Evolutionary conservation across 2,329 filamentous ascomycete species (phyloP), one percentile per base, ranked within the genome.

Genomic region (Phyllosticta citrichinensis): DNA sequence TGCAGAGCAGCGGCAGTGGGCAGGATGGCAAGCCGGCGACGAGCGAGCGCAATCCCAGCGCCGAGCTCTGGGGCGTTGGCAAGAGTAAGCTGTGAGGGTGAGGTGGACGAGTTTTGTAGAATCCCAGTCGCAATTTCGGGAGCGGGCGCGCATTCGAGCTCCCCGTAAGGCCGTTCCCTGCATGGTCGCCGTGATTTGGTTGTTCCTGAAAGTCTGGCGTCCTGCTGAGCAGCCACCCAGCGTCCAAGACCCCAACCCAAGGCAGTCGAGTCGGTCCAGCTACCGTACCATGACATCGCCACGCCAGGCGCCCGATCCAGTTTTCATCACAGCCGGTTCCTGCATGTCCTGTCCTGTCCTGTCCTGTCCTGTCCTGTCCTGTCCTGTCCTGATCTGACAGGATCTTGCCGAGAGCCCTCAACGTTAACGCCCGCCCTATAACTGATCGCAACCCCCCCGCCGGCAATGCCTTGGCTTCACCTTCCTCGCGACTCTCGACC

Each of bases 11-110:
- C 3, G 55, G 50, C 11, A 6, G 12, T 3, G 60, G 55, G 11
- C 20, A 22, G 11, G 60, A 53, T 14, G 60, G 60, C 47, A 53
- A 57, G 70, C 55, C 70, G 40, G 35, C 27, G 54, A 47, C 47
- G 54, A 57, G 57, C 47, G 35, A 60, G 61, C 75, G 74, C 33
- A 75, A 76, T 52, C 74, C 74, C 5, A 70, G 69, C 30, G 75
- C 75, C 17, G 72, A 75, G 65, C 65, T 77, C 0, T 77, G 71
- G 67, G 74, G 71, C 3, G 71, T 76, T 56, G 75, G 71, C 19
- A 77, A 77, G 73, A 76, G 74, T 58, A 77, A 76, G 65, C 65
- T 77, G 64, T 73, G 53, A 47, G 6, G 27, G 4, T 1, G 6
- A 47, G 5, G 33, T 40, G 12, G 33, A 30, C 27, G 27, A 30